phyloP scores from a whole-genome alignment of 257 asterid genomes.

The Paraleonurus japonicus region DNA sequence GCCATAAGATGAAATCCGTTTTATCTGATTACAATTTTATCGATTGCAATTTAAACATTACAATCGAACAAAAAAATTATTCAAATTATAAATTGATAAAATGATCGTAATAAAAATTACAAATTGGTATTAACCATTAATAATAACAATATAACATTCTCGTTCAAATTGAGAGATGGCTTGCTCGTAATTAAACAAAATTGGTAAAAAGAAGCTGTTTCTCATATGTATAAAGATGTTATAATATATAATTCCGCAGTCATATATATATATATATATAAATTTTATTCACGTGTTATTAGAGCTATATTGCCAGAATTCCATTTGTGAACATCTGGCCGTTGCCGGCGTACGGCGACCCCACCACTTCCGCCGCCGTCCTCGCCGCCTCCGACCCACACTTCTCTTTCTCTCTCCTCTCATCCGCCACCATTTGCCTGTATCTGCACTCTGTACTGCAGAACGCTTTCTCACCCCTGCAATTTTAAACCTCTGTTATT shows the following conservation, averaged over 20 bases:
- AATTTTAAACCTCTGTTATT: constrained; percentile 13
- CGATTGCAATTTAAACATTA: too few relatives aligned
- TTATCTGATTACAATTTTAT: too few relatives aligned
- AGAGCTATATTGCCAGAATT: constrained; percentile 53
- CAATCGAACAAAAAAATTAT: too few relatives aligned
- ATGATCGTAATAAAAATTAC: too few relatives aligned
- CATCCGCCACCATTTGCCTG: constrained; percentile 63
- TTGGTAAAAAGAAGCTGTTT: constrained; percentile 17
- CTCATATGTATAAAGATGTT: constrained; percentile 22
- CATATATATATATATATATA: neutral
- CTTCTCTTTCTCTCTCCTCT: constrained; percentile 58
- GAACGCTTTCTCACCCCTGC: constrained; percentile 84
- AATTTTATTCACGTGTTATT: neutral
- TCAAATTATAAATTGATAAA: too few relatives aligned
- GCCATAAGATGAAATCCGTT: too few relatives aligned
- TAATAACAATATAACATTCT: neutral
- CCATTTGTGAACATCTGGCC: constrained; percentile 59
- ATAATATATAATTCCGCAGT: neutral
- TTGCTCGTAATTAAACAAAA: constrained; percentile 2
- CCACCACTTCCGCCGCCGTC: constrained; percentile 42
- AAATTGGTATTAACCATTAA: too few relatives aligned
- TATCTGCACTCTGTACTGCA: constrained; percentile 80
- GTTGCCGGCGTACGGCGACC: constrained; percentile 43
- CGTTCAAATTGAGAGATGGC: neutral
- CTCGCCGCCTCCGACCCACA: constrained; percentile 50